These are phyloP conservation scores for Halophytophthora polymorphica DNA, from an alignment of 352 stramenopile genomes.

Conservation along the genomic window DNA sequence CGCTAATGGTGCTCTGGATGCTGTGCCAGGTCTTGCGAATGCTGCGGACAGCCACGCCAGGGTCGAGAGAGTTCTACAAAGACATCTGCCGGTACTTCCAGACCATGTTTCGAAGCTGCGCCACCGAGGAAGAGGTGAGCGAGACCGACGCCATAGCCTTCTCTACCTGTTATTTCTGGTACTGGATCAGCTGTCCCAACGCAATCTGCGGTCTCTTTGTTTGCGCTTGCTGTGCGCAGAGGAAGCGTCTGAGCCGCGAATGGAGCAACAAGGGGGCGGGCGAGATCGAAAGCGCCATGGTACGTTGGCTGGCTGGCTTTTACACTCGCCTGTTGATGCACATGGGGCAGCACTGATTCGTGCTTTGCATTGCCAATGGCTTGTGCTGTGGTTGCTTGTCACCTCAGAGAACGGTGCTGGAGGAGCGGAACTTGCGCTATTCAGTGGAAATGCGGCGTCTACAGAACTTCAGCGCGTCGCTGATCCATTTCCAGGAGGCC, in stretches of 20 bases:
- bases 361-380: background rate
- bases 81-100: background rate
- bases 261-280: conserved; percentile 11
- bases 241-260: background rate
- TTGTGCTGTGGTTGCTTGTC: background rate
- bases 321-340: background rate
- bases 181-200: background rate
- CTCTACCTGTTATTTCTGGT: too few species aligned
- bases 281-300: conserved; percentile 11
- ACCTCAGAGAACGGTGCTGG: background rate
- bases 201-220: background rate
- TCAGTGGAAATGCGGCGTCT: background rate
- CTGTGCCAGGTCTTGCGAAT: background rate
- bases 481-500: background rate
- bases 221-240: background rate
- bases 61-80: background rate
- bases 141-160: background rate
- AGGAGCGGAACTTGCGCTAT: background rate
- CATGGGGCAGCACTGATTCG: background rate
- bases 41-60: background rate
- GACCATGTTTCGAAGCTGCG: background rate
- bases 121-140: background rate
- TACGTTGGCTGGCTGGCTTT: background rate
- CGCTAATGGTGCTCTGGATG: background rate
- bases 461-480: background rate